A percentile compares a stretch with the other conserved stretches of the same genome.
Evolutionary conservation across 345 rosid genomes (phyloP).

Genomic region (Citrus medica): DNA sequence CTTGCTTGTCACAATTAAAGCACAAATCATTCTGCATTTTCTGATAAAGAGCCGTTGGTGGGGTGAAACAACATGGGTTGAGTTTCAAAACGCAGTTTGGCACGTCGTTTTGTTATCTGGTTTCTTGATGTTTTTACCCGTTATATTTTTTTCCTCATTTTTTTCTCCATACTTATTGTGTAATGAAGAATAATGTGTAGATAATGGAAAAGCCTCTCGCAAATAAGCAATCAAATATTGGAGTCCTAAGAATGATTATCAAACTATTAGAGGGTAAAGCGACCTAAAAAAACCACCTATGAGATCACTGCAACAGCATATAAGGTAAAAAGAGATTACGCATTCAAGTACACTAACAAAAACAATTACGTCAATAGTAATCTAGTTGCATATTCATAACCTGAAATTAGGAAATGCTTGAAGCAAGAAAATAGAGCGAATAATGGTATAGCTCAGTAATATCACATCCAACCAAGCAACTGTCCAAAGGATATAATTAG

Average conservation of each 20-base stretch:
- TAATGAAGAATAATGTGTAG: too few relatives aligned
- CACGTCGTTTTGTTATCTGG: neutral
- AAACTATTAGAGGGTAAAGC: too few relatives aligned
- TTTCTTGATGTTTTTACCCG: too few relatives aligned
- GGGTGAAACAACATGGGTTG: neutral
- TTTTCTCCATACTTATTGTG: too few relatives aligned
- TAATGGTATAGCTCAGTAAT: neutral
- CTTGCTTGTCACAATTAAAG: constrained; percentile 6
- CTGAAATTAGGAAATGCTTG: neutral
- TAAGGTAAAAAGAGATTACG: neutral
- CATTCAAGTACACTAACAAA: neutral
- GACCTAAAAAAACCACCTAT: too few relatives aligned
- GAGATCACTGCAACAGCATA: neutral
- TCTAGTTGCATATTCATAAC: neutral
- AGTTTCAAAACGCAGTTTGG: neutral
- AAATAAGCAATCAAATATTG: too few relatives aligned
- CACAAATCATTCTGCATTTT: neutral
- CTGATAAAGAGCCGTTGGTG: too few relatives aligned
- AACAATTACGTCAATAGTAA: neutral
- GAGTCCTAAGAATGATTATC: too few relatives aligned
- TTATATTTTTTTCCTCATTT: too few relatives aligned
- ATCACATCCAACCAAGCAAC: neutral
- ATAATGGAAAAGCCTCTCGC: too few relatives aligned
- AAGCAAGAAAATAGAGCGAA: neutral
- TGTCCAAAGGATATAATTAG: too few relatives aligned